Base-by-base conservation (phyloP, 2,329 filamentous ascomycete species). In the Fusarium redolens region DNA sequence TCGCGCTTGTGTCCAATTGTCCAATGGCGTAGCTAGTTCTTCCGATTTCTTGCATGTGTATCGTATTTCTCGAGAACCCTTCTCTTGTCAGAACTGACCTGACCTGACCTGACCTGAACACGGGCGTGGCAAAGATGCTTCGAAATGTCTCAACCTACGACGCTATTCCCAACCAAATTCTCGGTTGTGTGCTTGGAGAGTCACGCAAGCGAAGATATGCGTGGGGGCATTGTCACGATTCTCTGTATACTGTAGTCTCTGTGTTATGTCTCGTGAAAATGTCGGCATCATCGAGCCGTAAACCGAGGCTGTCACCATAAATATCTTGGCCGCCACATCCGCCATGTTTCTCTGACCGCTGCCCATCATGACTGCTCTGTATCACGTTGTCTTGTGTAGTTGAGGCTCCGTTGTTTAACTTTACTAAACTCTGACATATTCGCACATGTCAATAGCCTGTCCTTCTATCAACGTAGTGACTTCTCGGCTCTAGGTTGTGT, bases 91-190 rank as follows among this genome's bases (percentile, higher is more conserved):
- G 30, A 35, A 25, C 28, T 28, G 28, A 37, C 65, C 55, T 52
- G 48, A 37, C 8, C 30, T 54, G n/a, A 22, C 35, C 20, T 33
- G 31, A 38, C 38, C 25, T 67, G 47, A 64, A 63, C 44, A 73
- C 31, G 45, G 56, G 48, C 52, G 69, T 73, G 65, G 70, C 69
- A 59, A 72, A 47, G 52, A 50, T 48, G 47, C 65, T 73, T 73
- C 44, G 58, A 64, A 60, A 54, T 73, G 71, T 73, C 71, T 73
- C 54, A 73, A 54, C 64, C 70, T 64, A 57, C 66, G 70, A 73
- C 71, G 62, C 71, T 57, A 71, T 73, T 63, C 57, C 56, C 69
- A 69, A 62, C 55, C 55, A 45, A 18, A 47, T 30, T 44, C 43
- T 72, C 58, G 63, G 59, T 35, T 72, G 41, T 31, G 22, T 72